These are phyloP conservation scores for Conoideocrella luteorostrata DNA, from an alignment of 2,329 filamentous ascomycete genomes.

Conservation along the genomic window DNA sequence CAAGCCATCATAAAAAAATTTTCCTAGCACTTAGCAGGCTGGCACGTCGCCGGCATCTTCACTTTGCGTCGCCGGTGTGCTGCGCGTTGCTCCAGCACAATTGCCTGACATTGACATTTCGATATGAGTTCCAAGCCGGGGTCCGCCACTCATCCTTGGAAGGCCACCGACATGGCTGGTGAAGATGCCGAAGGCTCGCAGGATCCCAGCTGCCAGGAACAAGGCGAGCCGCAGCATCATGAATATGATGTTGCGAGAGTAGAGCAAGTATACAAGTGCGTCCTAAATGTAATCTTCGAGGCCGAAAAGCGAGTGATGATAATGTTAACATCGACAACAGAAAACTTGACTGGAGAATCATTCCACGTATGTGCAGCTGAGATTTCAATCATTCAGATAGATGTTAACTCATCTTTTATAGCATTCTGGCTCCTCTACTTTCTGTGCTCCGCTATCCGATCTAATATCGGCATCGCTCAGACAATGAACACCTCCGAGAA, in stretches of 20 bases:
- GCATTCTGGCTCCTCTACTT: slow-evolving; percentile 92
- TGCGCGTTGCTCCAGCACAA: no score
- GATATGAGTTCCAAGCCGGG: slow-evolving; percentile 5
- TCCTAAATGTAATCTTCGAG: neutral
- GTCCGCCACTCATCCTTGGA: neutral
- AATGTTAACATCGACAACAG: slow-evolving; percentile 17
- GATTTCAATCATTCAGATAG: no score
- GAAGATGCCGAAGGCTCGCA: slow-evolving; percentile 11
- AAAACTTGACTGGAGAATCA: slow-evolving; percentile 54
- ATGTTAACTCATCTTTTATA: slow-evolving; percentile 19
- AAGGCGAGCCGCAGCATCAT: slow-evolving; percentile 3
- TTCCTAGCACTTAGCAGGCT: no score
- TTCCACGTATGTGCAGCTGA: slow-evolving; percentile 41
- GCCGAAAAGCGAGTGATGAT: neutral
- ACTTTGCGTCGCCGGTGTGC: no score
- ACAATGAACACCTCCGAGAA: slow-evolving; percentile 72
- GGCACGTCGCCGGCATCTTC: no score
- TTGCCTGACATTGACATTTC: no score
- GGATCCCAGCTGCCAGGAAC: slow-evolving; percentile 1
- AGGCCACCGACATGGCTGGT: neutral
- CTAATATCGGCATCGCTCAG: slow-evolving; percentile 88
- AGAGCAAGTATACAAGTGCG: slow-evolving; percentile 46
- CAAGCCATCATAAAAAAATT: no score
- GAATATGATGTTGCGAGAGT: slow-evolving; percentile 45
- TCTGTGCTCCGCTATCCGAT: slow-evolving; percentile 83